Percentiles rank a stretch among this genome's conserved stretches.
Evolutionary conservation across 495 filamentous ascomycete genomes (phyloP).

Genomic region (Talaromyces thailandensis): DNA sequence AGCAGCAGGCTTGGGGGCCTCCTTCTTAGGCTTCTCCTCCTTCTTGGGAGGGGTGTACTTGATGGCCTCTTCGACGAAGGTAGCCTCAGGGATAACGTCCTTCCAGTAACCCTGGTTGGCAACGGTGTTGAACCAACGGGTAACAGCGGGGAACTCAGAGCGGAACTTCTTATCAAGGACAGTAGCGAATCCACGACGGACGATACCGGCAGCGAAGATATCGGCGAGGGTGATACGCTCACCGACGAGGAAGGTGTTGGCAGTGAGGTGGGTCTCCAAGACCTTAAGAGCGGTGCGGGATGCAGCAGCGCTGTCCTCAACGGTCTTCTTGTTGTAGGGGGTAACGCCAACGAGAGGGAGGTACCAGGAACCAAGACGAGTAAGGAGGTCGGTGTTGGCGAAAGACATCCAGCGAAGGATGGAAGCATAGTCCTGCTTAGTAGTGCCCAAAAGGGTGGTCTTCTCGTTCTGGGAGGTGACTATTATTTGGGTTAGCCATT

Average conservation of each 20-base stretch:
- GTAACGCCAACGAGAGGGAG: conserved; percentile 75
- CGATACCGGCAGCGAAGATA: conserved; percentile 67
- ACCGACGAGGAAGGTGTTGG: conserved; percentile 94
- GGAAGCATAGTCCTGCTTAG: conserved; percentile 98
- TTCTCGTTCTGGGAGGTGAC: conserved; percentile 99
- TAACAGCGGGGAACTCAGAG: conserved; percentile 66
- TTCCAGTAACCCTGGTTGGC: conserved; percentile 86
- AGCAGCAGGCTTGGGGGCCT: conserved; percentile 45
- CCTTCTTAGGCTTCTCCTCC: conserved; percentile 57
- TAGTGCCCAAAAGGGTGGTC: conserved; percentile 96
- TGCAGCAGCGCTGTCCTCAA: conserved; percentile 66
- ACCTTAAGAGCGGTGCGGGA: conserved; percentile 57
- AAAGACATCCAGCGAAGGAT: conserved; percentile 97
- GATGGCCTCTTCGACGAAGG: conserved; percentile 75
- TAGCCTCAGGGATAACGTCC: conserved; percentile 60
- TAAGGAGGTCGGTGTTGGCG: conserved; percentile 76
- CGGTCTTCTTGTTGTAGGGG: conserved; percentile 94
- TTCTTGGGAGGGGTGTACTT: conserved; percentile 92
- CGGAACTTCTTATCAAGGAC: conserved; percentile 88
- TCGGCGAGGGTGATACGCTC: conserved; percentile 97
- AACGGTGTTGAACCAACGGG: conserved; percentile 92
- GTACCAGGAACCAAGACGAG: conserved; percentile 72
- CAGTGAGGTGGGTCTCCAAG: conserved; percentile 76
- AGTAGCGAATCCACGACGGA: conserved; percentile 77
- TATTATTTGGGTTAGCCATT: conserved; percentile 34